Evolutionary conservation across 257 asterid genomes (phyloP).

Genomic region (Nyctanthes arbortristis): DNA sequence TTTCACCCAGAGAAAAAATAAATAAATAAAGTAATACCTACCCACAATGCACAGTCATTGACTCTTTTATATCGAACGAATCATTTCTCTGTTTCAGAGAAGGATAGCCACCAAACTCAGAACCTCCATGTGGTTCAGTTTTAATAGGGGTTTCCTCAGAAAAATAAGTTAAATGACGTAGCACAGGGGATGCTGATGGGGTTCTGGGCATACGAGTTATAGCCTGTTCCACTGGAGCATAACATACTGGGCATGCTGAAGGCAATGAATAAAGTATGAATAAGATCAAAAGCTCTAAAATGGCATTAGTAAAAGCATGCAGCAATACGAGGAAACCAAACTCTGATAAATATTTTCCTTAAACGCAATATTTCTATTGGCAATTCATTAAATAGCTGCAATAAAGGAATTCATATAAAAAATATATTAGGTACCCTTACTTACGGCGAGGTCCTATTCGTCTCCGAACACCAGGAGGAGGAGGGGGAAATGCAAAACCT

Average conservation of each 20-base stretch:
- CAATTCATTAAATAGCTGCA: constrained; percentile 12
- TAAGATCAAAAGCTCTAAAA: constrained; percentile 13
- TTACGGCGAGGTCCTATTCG: constrained; percentile 95
- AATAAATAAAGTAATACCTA: constrained; percentile 37
- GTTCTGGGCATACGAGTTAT: constrained; percentile 70
- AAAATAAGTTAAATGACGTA: constrained; percentile 68
- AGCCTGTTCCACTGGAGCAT: constrained; percentile 82
- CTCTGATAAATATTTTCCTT: constrained; percentile 14
- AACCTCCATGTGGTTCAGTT: constrained; percentile 73
- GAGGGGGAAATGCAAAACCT: constrained; percentile 77
- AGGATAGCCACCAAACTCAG: constrained; percentile 97
- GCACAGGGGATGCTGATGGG: constrained; percentile 69
- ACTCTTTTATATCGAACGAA: constrained; percentile 60
- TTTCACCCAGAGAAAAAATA: neutral
- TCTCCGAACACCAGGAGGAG: constrained; percentile 73
- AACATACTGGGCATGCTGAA: constrained; percentile 96
- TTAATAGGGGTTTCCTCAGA: constrained; percentile 57
- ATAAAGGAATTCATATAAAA: constrained; percentile 13
- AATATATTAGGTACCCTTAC: constrained; percentile 34
- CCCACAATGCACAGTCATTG: constrained; percentile 97
- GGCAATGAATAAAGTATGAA: constrained; percentile 26
- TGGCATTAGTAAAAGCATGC: neutral
- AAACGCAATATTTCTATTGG: constrained; percentile 7
- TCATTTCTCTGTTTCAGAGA: constrained; percentile 70
- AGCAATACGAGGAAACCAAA: constrained; percentile 8